Percentiles rank a stretch among this genome's conserved stretches.
Evolutionary conservation across 257 asterid species (phyloP).

Genomic region (Solanum okadae): DNA sequence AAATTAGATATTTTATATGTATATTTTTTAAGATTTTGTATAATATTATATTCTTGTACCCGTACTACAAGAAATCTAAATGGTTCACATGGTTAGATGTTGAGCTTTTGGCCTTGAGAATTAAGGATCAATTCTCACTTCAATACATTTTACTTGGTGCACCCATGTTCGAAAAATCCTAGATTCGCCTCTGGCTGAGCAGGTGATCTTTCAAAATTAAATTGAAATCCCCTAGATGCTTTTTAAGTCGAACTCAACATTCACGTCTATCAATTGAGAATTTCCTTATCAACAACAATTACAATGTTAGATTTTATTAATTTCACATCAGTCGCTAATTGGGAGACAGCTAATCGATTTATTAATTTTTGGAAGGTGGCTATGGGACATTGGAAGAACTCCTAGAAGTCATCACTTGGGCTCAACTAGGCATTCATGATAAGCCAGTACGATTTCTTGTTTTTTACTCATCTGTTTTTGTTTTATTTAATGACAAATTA

Average conservation of each 20-base stretch:
- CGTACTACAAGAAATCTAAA: too few species aligned
- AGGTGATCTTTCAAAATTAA: neutral
- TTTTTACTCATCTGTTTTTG: neutral
- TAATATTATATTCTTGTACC: too few species aligned
- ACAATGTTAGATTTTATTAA: neutral
- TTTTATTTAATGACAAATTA: neutral
- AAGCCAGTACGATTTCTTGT: constrained; percentile 52
- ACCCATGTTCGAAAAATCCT: too few species aligned
- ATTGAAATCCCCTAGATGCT: neutral
- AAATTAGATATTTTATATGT: too few species aligned
- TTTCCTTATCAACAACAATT: too few species aligned
- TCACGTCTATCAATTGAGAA: too few species aligned
- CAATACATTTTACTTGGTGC: too few species aligned
- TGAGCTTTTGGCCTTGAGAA: too few species aligned
- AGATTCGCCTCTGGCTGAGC: too few species aligned
- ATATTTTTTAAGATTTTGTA: too few species aligned
- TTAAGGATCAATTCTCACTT: too few species aligned
- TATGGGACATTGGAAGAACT: constrained; percentile 93
- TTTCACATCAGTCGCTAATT: neutral
- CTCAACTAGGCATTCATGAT: constrained; percentile 90
- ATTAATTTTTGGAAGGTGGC: constrained; percentile 49
- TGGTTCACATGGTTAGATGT: too few species aligned
- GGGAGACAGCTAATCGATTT: neutral
- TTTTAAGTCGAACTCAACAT: neutral
- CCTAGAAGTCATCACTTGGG: constrained; percentile 94